Evolutionary conservation across 2,329 filamentous ascomycete species (phyloP), one percentile per base, ranked within the genome.

Genomic region (Talaromyces rugulosus): DNA sequence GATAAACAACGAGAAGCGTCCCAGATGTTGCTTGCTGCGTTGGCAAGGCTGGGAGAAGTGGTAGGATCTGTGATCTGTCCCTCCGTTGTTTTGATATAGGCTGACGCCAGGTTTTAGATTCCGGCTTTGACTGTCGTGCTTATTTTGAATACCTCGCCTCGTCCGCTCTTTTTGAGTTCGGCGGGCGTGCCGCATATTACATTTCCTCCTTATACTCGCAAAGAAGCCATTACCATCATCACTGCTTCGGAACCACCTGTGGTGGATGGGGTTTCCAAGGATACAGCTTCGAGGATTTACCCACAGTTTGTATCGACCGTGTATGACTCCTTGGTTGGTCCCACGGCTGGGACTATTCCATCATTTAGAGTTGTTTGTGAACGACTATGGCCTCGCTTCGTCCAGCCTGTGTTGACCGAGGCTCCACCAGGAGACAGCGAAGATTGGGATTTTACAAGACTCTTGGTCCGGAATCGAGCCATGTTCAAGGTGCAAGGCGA

Each of bases 371-470:
- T 85, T 40, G 85, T 89, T 56, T 92, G 90, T 70, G 76, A 85
- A 56, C 85, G 87, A 51, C 83, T 98, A 23, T 99, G 95, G 95
- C 87, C 89, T 11, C 85, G 87, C 4, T 98, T 99, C 75, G 88
- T 91, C 0, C 84, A 86, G 6, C 94, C 94, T 0, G 76, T 88
- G 1, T 85, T 87, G 1, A 89, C 89, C n/a, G 88, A 89, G 63
- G 60, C 65, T 0, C 72, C 77, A 1, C 76, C 75, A 4, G 66
- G 67, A 30, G 69, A 64, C 42, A 8, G 89, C 68, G 83, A 84
- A 1, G 86, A 89, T 9, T 88, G 89, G 68, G 92, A 97, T 70
- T 97, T 97, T 75, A 88, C 90, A 14, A 89, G 90, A 65, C 81
- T 99, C 7, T 83, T 98, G 61, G 87, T 81, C n/a, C 75, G 72